Evolutionary conservation across 306 rosid species (phyloP), one percentile per base, ranked within the genome.

Genomic region (Malus asiatica): DNA sequence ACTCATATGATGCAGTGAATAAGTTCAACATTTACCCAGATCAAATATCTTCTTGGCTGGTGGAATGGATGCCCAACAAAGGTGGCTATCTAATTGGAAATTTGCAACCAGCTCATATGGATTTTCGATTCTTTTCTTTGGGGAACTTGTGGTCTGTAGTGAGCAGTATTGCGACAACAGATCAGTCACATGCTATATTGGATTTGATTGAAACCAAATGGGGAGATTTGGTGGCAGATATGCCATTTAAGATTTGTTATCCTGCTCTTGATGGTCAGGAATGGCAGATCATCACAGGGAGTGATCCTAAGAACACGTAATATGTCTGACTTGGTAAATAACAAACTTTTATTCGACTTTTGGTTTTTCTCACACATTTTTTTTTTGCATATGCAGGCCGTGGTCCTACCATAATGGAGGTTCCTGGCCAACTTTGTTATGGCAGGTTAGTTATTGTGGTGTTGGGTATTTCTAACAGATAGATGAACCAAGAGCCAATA

Each of bases 91-190:
- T 93, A 27, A 89, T 87, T 69, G 98, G 98, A 77, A 93, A 93
- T 86, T 77, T 93, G 84, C 94, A 90, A 76, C 98, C 98, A n/a
- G 98, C 98, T 76, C 96, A 90, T 83, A 93, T 93, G 97, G 97
- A 93, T 87, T 93, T 93, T 78, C 86, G 96, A 30, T 93, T 90
- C 75, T 93, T 93, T 82, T 89, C 97, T 13, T 87, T 93, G 4
- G 97, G 97, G 81, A 93, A 90, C 82, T 76, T 90, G 81, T 90
- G 94, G 96, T 90, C 97, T 48, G 72, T 93, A 2, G 88, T 65
- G 15, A 87, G 88, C 79, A 77, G 91, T 79, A 76, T 93, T 73
- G 85, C 96, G 73, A 90, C 97, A 2, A 51, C 59, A 75, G 87
- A 87, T 61, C 96, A 93, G 59, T 90, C 94, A 11, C 93, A 89